phyloP scores from a whole-genome alignment of 768 basidiomycete genomes.

The Suillus plorans region DNA sequence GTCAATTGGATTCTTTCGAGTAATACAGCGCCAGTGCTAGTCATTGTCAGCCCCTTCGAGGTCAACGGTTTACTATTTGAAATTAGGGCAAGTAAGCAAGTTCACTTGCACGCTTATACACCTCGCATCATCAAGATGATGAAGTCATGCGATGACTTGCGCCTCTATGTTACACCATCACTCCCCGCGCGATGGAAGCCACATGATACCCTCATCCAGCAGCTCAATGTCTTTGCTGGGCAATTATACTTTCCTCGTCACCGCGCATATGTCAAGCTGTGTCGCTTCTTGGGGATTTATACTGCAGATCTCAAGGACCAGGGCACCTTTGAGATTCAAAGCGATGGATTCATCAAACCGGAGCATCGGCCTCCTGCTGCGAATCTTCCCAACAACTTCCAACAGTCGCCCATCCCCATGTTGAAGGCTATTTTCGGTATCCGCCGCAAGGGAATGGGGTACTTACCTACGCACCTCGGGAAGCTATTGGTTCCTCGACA shows the following conservation, averaged over 20 bases:
- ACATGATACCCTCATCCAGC: conserved; percentile 9
- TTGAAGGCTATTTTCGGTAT: conserved; percentile 29
- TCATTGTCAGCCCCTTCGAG: conserved; percentile 41
- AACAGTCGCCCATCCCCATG: conserved; percentile 9
- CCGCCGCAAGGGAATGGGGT: conserved; percentile 18
- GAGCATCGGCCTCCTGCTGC: neutral
- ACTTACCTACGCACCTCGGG: conserved; percentile 14
- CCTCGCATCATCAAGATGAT: conserved; percentile 34
- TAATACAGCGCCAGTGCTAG: conserved; percentile 13
- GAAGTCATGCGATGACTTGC: conserved; percentile 37
- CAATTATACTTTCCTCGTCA: conserved; percentile 21
- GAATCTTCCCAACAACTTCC: neutral
- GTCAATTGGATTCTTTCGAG: conserved; percentile 16
- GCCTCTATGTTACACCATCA: conserved; percentile 27
- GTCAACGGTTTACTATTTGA: conserved; percentile 35
- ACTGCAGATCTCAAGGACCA: conserved; percentile 21
- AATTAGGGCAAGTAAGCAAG: conserved; percentile 30
- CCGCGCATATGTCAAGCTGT: conserved; percentile 16
- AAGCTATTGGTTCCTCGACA: conserved; percentile 12
- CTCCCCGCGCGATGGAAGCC: conserved; percentile 6
- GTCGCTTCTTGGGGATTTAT: conserved; percentile 18
- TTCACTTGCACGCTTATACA: conserved; percentile 39
- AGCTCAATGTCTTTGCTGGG: conserved; percentile 25
- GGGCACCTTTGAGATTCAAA: conserved; percentile 2
- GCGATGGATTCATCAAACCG: conserved; percentile 15